These are phyloP conservation scores for Adenanthera pavonina DNA, from an alignment of 306 rosid species.

Conservation along the genomic window DNA sequence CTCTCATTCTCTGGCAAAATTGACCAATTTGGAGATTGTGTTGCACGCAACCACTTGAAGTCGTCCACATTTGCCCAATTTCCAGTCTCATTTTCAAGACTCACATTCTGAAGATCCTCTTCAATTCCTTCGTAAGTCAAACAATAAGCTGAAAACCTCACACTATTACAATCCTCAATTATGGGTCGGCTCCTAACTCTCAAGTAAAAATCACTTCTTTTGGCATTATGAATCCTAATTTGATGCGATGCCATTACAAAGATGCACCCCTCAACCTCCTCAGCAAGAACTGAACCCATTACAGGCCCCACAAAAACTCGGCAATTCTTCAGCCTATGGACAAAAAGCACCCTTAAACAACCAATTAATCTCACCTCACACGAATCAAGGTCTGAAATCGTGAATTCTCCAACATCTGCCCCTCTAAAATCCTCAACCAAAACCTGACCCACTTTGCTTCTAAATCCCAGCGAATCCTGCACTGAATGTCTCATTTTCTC, in stretches of 20 bases:
- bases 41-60: conserved; percentile 76
- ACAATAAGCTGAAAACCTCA: conserved; percentile 81
- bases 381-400: conserved; percentile 77
- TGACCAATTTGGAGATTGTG: conserved; percentile 88
- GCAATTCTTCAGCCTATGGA: conserved; percentile 72
- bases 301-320: conserved; percentile 73
- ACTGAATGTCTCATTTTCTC: conserved; percentile 37
- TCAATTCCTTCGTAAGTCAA: conserved; percentile 71
- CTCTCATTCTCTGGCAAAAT: conserved; percentile 77
- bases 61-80: conserved; percentile 93
- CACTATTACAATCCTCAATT: conserved; percentile 64
- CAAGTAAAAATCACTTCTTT: conserved; percentile 65
- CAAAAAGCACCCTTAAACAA: conserved; percentile 66
- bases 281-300: conserved; percentile 68
- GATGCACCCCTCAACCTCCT: conserved; percentile 69
- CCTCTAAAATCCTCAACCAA: conserved; percentile 57
- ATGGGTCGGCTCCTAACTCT: conserved; percentile 94
- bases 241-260: conserved; percentile 84
- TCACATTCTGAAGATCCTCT: conserved; percentile 66
- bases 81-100: conserved; percentile 66
- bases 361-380: conserved; percentile 84
- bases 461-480: conserved; percentile 71
- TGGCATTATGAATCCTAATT: conserved; percentile 83
- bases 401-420: conserved; percentile 73
- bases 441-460: conserved; percentile 55